These are phyloP conservation scores for Chenopodium berlandieri DNA, from an alignment of 148 eudicot genomes.

Conservation along the genomic window DNA sequence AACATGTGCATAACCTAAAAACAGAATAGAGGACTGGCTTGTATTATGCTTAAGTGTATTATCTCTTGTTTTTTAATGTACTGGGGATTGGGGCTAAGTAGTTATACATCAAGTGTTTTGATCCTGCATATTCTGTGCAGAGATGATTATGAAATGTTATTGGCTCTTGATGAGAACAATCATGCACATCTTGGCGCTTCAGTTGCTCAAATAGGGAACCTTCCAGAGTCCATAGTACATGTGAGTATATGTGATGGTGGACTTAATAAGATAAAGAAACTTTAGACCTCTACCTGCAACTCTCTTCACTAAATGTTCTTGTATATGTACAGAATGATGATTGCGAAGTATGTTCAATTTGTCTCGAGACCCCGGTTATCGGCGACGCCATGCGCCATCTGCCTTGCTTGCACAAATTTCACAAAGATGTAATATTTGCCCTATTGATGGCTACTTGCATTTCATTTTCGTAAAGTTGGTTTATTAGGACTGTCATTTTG, in stretches of 20 bases:
- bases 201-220: slow-evolving; percentile 46
- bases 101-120: neutral
- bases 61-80: neutral
- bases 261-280: neutral
- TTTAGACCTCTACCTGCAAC: neutral
- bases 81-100: neutral
- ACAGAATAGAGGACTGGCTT: neutral
- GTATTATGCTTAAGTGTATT: neutral
- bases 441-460: neutral
- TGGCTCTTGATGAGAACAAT: slow-evolving; percentile 95
- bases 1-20: neutral
- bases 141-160: slow-evolving; percentile 81
- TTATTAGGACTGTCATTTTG: neutral
- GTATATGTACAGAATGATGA: slow-evolving; percentile 48
- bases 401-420: slow-evolving; percentile 96
- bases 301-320: slow-evolving; percentile 8
- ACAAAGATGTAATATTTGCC: slow-evolving; percentile 70
- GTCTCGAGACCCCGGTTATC: slow-evolving; percentile 74
- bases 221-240: slow-evolving; percentile 77
- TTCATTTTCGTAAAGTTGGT: neutral
- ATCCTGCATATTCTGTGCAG: slow-evolving; percentile 37
- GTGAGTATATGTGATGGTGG: slow-evolving; percentile 33
- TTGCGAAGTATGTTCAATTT: slow-evolving; percentile 69
- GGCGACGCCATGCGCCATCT: slow-evolving; percentile 92
- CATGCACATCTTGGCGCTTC: slow-evolving; percentile 79